These are phyloP conservation scores for Guadua angustifolia DNA, from an alignment of 176 grass and related monocot genomes.

Conservation along the genomic window DNA sequence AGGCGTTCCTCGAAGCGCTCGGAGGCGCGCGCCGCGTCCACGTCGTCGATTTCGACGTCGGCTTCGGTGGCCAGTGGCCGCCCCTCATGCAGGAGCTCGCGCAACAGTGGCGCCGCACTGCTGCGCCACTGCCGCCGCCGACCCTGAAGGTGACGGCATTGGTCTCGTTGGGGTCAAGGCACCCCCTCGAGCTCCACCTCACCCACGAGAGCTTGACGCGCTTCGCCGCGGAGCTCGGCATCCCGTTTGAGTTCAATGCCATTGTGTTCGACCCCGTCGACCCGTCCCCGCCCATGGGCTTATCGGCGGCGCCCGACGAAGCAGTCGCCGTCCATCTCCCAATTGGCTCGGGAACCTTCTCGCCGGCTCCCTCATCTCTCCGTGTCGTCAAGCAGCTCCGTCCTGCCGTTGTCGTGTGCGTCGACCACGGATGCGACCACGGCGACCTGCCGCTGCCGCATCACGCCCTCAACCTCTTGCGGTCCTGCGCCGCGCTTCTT, in stretches of 20 bases:
- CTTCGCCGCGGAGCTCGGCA: conserved; percentile 46
- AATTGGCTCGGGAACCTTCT: conserved; percentile 21
- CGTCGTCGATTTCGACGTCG: conserved; percentile 60
- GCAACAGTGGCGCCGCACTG: conserved; percentile 40
- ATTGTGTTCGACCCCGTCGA: conserved; percentile 41
- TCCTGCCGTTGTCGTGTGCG: conserved; percentile 55
- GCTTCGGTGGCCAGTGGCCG: conserved; percentile 57
- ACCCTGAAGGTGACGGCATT: conserved; percentile 55
- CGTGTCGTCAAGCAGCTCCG: conserved; percentile 59
- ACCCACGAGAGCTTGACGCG: conserved; percentile 49
- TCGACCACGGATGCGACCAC: conserved; percentile 57
- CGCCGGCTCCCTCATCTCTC: conserved; percentile 21
- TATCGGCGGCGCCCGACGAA: conserved; percentile 40
- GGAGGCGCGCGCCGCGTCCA: conserved; percentile 43
- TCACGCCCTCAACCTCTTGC: conserved; percentile 48
- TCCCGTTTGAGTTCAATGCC: conserved; percentile 60
- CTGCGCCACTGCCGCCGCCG: not conserved
- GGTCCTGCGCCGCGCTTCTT: conserved; percentile 43
- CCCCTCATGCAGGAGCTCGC: conserved; percentile 75
- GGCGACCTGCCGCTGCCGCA: conserved; percentile 52
- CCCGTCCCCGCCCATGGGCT: not conserved
- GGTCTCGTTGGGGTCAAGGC: conserved; percentile 37
- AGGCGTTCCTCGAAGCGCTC: conserved; percentile 62
- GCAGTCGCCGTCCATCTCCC: conserved; percentile 54
- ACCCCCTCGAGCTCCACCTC: conserved; percentile 66